phyloP scores from a whole-genome alignment of 306 rosid species.

The Coriaria nepalensis region DNA sequence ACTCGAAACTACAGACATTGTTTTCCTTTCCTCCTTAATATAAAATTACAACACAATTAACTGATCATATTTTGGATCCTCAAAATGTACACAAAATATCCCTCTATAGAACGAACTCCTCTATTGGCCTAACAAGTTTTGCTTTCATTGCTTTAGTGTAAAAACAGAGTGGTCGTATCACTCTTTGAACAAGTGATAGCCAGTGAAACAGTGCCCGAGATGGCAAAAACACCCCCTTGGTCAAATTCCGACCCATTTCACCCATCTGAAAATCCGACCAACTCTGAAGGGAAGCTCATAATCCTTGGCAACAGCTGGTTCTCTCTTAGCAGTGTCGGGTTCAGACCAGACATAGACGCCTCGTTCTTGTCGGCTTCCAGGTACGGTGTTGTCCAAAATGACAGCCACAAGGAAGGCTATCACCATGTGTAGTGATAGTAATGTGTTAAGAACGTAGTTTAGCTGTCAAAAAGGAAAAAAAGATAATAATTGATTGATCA shows the following conservation, averaged over 20 bases:
- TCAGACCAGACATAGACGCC: slow-evolving; percentile 97
- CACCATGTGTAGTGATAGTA: slow-evolving; percentile 76
- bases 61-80: slow-evolving; percentile 7
- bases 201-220: background rate
- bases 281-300: slow-evolving; percentile 70
- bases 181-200: background rate
- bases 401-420: slow-evolving; percentile 76
- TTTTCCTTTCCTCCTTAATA: background rate
- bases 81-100: slow-evolving; percentile 8
- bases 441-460: slow-evolving; percentile 65
- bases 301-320: slow-evolving; percentile 71
- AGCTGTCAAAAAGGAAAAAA: slow-evolving; percentile 28
- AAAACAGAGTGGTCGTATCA: background rate
- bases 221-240: background rate
- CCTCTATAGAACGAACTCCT: slow-evolving; percentile 2
- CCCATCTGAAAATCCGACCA: slow-evolving; percentile 88
- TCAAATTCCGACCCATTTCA: slow-evolving; percentile 86
- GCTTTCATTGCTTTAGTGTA: slow-evolving; percentile 6
- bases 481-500: background rate
- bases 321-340: slow-evolving; percentile 62
- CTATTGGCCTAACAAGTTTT: background rate
- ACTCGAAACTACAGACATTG: slow-evolving; percentile 11
- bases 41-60: slow-evolving; percentile 12
- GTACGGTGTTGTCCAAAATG: slow-evolving; percentile 88
- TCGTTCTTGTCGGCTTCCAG: slow-evolving; percentile 87